Base-by-base conservation (phyloP, 2,329 filamentous ascomycete genomes). In the Talaromyces pinophilus region DNA sequence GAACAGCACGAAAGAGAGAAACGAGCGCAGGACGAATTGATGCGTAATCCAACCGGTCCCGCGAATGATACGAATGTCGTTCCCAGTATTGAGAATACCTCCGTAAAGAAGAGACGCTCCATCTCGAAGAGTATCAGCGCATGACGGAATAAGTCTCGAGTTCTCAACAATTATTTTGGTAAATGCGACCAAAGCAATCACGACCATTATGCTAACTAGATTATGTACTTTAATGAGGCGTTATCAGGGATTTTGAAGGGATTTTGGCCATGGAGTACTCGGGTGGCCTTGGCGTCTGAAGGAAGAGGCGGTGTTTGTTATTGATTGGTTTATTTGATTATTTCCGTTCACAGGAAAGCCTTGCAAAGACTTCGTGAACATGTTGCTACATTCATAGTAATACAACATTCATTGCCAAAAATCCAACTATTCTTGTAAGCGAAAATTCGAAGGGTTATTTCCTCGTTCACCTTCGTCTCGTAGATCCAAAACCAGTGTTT, bases 401-500 rank as follows among this genome's bases (percentile, higher is more conserved):
- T 57, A 38, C 33, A 57, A 17, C 54, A 22, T 2, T 57, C 54
- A 38, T 22, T 57, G 5, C 11, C 22, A 46, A 60, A 7, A 60
- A 5, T 5, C 11, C 11, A 46, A 25, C 8, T 30, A 5, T 8
- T 33, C 50, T 30, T 6, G 6, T 19, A 33, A n/a, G 8, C 28
- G 3, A 54, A n/a, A 6, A 15, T 11, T 28, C 3, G 25, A 33
- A 54, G 2, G 50, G 5, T 5, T 15, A 19, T 22, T 42, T 35
- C 25, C 50, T n/a, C 50, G n/a, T n/a, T 59, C 48, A 81, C 60
- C 80, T 74, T 57, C 80, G 74, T 52, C 74, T 77, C 2, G 81
- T 82, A 15, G 80, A 81, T 28, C 81, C 81, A 72, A 83, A 82
- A 1, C 81, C 81, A 40, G 80, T 82, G 64, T 79, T 81, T 59